Conservation (phyloP, 179 eudicot species). For the Camellia oleifera region DNA sequence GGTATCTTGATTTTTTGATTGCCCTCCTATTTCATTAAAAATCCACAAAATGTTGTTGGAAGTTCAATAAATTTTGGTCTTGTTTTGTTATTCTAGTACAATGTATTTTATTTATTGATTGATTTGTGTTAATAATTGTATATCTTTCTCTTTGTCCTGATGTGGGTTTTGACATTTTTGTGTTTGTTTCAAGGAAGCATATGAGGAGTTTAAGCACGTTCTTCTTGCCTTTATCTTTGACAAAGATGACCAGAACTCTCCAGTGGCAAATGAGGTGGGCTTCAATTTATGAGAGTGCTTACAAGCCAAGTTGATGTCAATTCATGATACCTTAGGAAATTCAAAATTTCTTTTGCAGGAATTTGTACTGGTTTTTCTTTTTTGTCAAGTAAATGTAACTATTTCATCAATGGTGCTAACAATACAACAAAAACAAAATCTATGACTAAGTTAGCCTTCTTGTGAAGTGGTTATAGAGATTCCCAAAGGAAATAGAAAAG, state of each 20-base stretch:
- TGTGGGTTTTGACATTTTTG: conserved; percentile 16
- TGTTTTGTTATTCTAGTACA: conserved; percentile 9
- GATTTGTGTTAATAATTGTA: background rate
- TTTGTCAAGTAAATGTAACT: no score
- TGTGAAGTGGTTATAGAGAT: no score
- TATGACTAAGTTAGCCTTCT: no score
- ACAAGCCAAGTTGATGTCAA: background rate
- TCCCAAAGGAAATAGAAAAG: no score
- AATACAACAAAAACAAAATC: no score
- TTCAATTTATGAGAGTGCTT: background rate
- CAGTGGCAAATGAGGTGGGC: conserved; percentile 78
- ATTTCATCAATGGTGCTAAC: no score
- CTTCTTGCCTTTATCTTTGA: conserved; percentile 87
- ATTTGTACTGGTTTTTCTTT: no score
- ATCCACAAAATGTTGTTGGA: background rate
- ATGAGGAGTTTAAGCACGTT: conserved; percentile 93
- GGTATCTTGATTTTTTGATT: background rate
- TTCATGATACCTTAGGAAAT: background rate
- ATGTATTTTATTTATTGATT: background rate
- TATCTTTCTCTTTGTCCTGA: background rate
- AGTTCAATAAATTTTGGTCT: background rate
- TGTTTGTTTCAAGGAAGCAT: conserved; percentile 84
- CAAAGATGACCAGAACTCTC: conserved; percentile 72
- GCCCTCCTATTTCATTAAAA: background rate
- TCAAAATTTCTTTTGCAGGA: no score